Conservation (phyloP, 768 basidiomycete genomes). For the Aureoboletus auriporus region DNA sequence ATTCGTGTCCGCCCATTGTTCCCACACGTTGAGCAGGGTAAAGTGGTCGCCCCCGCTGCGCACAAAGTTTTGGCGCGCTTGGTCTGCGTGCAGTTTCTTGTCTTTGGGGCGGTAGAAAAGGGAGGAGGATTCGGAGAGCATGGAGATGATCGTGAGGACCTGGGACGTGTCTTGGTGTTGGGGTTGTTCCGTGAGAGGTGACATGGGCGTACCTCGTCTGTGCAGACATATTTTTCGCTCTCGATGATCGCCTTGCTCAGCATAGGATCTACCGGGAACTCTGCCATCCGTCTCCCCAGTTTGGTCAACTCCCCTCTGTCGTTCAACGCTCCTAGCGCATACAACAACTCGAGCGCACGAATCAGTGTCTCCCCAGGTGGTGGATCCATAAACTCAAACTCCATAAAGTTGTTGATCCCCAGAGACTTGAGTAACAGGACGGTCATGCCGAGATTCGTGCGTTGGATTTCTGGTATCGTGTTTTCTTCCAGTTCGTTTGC, state of each 20-base stretch:
- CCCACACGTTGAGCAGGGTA: slow-evolving; percentile 95
- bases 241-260: slow-evolving; percentile 94
- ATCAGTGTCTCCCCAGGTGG: slow-evolving; percentile 98
- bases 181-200: no score
- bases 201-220: slow-evolving; percentile 76
- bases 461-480: slow-evolving; percentile 97
- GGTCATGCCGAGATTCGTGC: slow-evolving; percentile 96
- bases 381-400: slow-evolving; percentile 98
- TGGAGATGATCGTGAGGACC: slow-evolving; percentile 95
- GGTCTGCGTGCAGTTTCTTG: slow-evolving; percentile 96
- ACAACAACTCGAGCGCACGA: slow-evolving; percentile 88
- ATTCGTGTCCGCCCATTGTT: slow-evolving; percentile 98
- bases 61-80: slow-evolving; percentile 95
- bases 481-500: slow-evolving; percentile 94
- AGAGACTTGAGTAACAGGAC: slow-evolving; percentile 93
- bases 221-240: slow-evolving; percentile 90
- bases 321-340: slow-evolving; percentile 94
- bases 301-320: slow-evolving; percentile 97
- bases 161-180: slow-evolving; percentile 23
- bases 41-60: slow-evolving; percentile 97
- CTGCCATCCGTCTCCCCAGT: slow-evolving; percentile 94
- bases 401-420: slow-evolving; percentile 97
- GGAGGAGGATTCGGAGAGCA: slow-evolving; percentile 94
- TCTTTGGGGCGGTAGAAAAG: slow-evolving; percentile 97
- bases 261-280: slow-evolving; percentile 99